Conservation (phyloP, 768 basidiomycete genomes). For the Podaxis sp. region DNA sequence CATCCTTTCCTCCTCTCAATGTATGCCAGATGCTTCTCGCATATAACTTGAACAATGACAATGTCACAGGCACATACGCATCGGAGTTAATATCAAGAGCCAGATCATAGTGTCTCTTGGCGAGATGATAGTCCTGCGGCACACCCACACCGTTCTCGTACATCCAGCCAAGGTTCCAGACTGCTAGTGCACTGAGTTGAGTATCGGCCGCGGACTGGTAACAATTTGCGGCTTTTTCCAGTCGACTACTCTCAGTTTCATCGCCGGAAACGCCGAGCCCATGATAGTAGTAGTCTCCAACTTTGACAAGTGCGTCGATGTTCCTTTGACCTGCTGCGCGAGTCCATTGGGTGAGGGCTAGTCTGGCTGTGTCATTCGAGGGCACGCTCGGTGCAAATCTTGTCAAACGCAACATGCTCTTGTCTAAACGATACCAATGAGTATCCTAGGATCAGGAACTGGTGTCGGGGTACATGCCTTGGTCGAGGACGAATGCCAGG, state of each 20-base stretch:
- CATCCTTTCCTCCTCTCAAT: slow-evolving; percentile 66
- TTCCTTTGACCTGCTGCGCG: slow-evolving; percentile 93
- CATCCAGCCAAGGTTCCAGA: slow-evolving; percentile 99
- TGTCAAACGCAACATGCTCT: slow-evolving; percentile 65
- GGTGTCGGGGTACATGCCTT: slow-evolving; percentile 52
- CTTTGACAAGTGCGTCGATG: slow-evolving; percentile 96
- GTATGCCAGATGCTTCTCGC: slow-evolving; percentile 83
- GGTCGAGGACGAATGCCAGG: slow-evolving; percentile 87
- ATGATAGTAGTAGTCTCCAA: slow-evolving; percentile 96
- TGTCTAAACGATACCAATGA: slow-evolving; percentile 43
- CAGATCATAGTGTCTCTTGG: slow-evolving; percentile 92
- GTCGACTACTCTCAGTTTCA: slow-evolving; percentile 54
- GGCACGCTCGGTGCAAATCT: slow-evolving; percentile 69
- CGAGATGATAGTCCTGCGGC: slow-evolving; percentile 92
- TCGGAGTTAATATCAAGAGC: slow-evolving; percentile 86
- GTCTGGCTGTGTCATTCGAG: slow-evolving; percentile 78
- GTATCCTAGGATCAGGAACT: background rate
- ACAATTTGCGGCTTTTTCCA: slow-evolving; percentile 90
- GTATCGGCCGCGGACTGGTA: slow-evolving; percentile 95
- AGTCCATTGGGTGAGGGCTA: slow-evolving; percentile 92
- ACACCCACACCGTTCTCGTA: slow-evolving; percentile 96
- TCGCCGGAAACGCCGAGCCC: slow-evolving; percentile 79
- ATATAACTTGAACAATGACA: slow-evolving; percentile 84
- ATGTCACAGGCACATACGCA: slow-evolving; percentile 82
- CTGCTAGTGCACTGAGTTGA: slow-evolving; percentile 88